Evolutionary conservation across 805 yeast genomes (phyloP).

Genomic region (Candida morakotiae): DNA sequence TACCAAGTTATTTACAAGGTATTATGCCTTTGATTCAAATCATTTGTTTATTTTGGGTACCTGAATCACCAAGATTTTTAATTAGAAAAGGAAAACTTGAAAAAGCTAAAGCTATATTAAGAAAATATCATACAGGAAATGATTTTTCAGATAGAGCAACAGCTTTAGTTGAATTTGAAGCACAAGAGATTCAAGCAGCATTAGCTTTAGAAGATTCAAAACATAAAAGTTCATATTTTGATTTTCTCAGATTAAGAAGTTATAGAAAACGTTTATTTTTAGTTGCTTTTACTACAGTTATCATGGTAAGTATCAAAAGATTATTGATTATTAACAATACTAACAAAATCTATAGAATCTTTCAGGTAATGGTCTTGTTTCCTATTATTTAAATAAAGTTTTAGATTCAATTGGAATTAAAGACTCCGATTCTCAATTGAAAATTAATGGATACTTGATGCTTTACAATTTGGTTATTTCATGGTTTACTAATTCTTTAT

Average conservation of each 20-base stretch:
- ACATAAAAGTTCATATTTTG: slow-evolving; percentile 30
- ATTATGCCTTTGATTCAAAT: slow-evolving; percentile 42
- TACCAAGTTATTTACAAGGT: slow-evolving; percentile 52
- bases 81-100: slow-evolving; percentile 39
- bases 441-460: slow-evolving; percentile 50
- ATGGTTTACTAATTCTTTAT: slow-evolving; percentile 15
- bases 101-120: slow-evolving; percentile 40
- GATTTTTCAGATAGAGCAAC: slow-evolving; percentile 21
- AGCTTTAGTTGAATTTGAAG: slow-evolving; percentile 32
- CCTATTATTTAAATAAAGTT: slow-evolving; percentile 49
- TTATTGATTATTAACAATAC: too few species aligned
- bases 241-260: slow-evolving; percentile 33
- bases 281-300: slow-evolving; percentile 24
- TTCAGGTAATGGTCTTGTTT: slow-evolving; percentile 50
- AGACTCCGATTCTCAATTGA: slow-evolving; percentile 37
- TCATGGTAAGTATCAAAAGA: slow-evolving; percentile 19
- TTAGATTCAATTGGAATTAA: slow-evolving; percentile 52
- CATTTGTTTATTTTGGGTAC: slow-evolving; percentile 32
- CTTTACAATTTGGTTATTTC: slow-evolving; percentile 40
- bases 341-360: slow-evolving; percentile 20
- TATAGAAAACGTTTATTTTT: slow-evolving; percentile 42
- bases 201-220: slow-evolving; percentile 36
- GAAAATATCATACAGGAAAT: slow-evolving; percentile 38
- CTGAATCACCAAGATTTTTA: slow-evolving; percentile 48
- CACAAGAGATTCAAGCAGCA: slow-evolving; percentile 36